Base-by-base conservation (phyloP, 2,329 filamentous ascomycete species). In the Chrysoporthe austroafricana region DNA sequence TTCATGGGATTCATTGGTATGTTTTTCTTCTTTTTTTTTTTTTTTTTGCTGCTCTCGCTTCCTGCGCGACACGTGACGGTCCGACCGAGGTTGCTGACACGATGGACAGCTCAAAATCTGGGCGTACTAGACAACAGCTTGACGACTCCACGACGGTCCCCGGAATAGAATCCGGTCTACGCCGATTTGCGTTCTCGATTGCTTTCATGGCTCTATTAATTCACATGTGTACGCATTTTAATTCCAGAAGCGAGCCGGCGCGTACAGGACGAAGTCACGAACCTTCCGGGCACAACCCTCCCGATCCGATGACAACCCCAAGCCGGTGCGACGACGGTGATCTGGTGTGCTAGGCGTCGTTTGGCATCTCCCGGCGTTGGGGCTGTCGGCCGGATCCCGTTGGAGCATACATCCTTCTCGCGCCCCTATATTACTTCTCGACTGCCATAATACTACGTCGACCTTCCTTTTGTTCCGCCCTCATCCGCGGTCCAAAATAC, bases 1-100 rank as follows among this genome's bases (percentile, higher is more conserved):
- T 80, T 99, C 96, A 74, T 99, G 96, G 96, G 96, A 99, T 84
- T 97, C 96, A 76, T 87, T 97, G 86, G 96, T 98, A 88, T 84
- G 93, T 87, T 66, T 87, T 66, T 5, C n/a, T 50, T 4, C 16
- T 13, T 13, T 39, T 36, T 34, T 14, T 34, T 39, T 34, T 34
- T 26, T 2, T 26, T 9, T 39, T 39, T 39, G 8, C 18, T 44
- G 13, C n/a, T 42, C 13, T 26, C 4, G 0, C 16, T 54, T 58
- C 26, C 14, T 36, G 2, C 18, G 16, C 8, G 32, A 34, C 44
- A 62, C 9, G 6, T 32, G 7, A 39, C 50, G 13, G 14, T 7
- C 32, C 6, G 18, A 14, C 9, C 1, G 4, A 9, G 16, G 42
- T 71, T 42, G 72, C 77, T 81, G 76, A 82, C 76, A 69, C 66